Base-by-base conservation (phyloP, 495 filamentous ascomycete genomes). In the Aspergillus asperescens region DNA sequence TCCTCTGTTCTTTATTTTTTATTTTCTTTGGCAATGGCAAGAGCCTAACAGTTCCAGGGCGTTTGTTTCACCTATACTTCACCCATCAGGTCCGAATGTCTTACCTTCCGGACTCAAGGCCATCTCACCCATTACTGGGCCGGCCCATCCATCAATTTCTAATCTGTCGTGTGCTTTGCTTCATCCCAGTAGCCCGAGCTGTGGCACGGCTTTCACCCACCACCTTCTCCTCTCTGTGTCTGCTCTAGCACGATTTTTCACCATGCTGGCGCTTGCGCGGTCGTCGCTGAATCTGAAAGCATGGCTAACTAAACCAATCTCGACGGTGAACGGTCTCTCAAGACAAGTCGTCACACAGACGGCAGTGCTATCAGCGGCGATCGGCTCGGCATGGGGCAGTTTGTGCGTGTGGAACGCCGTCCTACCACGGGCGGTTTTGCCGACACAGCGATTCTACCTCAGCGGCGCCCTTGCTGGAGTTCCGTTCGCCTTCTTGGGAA, bases 161-260 rank as follows among this genome's bases (percentile, higher is more conserved):
- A 83, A 78, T 38, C 80, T 96, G 25, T 89, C 88, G 46, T 98
- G 93, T 70, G 93, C 93, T 2, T 76, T 92, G 16, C 81, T 96
- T n/a, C 93, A 98, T 66, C 92, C 93, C 0, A 71, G 78, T 18
- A 86, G 90, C 56, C 90, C 93, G 3, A 91, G 84, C 52, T 98
- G 93, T 71, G 76, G 81, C 22, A 86, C 85, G 15, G 92, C 89
- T 2, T 92, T 90, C 71, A 63, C 95, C 32, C 85, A 86, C 45
- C 89, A 90, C 65, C 86, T 87, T 74, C 77, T 95, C 31, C 81
- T 79, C 31, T 84, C 87, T 29, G 90, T 94, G 65, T 90, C 92
- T 0, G 70, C 72, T 6, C 68, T 94, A n/a, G 81, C 85, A 0
- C 84, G 86, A 18, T 81, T 92, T 69, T 80, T 96, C 64, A 76